Base-by-base conservation (phyloP, 208 protist genomes). In the Trypanosoma scelopori region DNA sequence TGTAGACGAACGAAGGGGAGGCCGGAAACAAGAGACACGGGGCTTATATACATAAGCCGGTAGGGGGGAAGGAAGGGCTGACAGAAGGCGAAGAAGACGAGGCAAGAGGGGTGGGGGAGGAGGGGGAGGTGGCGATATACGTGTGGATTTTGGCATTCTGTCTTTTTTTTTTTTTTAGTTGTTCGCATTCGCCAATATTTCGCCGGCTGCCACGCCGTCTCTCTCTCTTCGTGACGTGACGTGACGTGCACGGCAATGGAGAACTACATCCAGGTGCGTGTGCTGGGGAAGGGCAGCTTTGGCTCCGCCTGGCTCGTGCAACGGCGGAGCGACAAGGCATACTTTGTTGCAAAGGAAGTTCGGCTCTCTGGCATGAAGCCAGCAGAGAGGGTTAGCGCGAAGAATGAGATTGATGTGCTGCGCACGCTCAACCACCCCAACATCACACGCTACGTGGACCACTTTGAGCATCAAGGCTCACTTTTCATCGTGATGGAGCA, bases 401-500 rank as follows among this genome's bases (percentile, higher is more conserved):
- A 95, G 67, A 79, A 85, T 43, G 94, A 98, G 69, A 95, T 98
- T 47, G 78, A 85, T 22, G 91, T 98, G 53, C 78, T 98, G 45
- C 77, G 84, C 3, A 83, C 76, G 30, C 74, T 93, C 27, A 81
- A 96, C 51, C 89, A 96, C 71, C 88, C 92, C 2, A 95, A 97
- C 76, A 97, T 98, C 74, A 94, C 91, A 6, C 59, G 78, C 32
- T 98, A 97, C 73, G 58, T 94, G 5, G 84, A 93, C 45, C 91
- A 96, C 70, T 94, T 92, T 64, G 83, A 93, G 63, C 65, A 91
- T 53, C 64, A 70, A 30, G 82, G 81, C 23, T 87, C 87, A 0
- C 79, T 94, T 18, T 97, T 87, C 55, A 98, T 98, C 66, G 87
- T 93, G 5, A 96, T 98, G 89, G 92, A 98, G 82, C 95, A 95